Evolutionary conservation across 108 stramenopile genomes (phyloP), one percentile per base, ranked within the genome.

Genomic region (Thalassiosira profunda): DNA sequence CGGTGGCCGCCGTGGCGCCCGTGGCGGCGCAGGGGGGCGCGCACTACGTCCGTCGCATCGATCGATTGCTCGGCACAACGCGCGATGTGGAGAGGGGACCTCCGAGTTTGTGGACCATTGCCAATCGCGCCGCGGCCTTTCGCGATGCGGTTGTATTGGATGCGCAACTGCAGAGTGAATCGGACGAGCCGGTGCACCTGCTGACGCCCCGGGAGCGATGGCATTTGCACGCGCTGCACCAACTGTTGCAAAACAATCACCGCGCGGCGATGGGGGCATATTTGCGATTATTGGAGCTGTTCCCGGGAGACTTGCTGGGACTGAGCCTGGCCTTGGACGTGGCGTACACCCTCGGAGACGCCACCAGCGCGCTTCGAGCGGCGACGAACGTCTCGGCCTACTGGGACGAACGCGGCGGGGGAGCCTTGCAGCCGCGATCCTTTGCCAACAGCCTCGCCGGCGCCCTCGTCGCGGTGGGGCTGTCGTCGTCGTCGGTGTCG

Each of bases 261-360:
- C 40, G 52, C 28, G 20, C 55, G 11, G 93, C 93, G 1, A 64
- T 94, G 69, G 63, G 69, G 30, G 76, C 85, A 8, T 63, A 87
- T 20, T 43, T 82, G n/a, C 41, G 80, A 24, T 65, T 87, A n/a
- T 62, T 94, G 21, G 80, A 84, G 53, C 41, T 78, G 0, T 91
- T 76, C 67, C 93, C 93, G 0, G 93, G 93, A 26, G 93, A 94
- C 69, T 76, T 72, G 20, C 60, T 94, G 29, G 93, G 88, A 8
- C 70, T 94, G 35, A 86, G 83, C 62, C 62, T 94, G 23, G 85
- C 88, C 2, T 63, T 94, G 48, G 90, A 94, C 76, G 45, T 94
- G 24, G 85, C 86, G n/a, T 76, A 86, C 44, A 76, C 82, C 5
- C 43, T 87, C 12, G 89, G 89, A 1, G 88, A 94, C 55, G 74